Percentiles rank a stretch among this genome's conserved stretches.
phyloP scores from a whole-genome alignment of 176 grass and related monocot genomes.

The Zoysia pacifica region DNA sequence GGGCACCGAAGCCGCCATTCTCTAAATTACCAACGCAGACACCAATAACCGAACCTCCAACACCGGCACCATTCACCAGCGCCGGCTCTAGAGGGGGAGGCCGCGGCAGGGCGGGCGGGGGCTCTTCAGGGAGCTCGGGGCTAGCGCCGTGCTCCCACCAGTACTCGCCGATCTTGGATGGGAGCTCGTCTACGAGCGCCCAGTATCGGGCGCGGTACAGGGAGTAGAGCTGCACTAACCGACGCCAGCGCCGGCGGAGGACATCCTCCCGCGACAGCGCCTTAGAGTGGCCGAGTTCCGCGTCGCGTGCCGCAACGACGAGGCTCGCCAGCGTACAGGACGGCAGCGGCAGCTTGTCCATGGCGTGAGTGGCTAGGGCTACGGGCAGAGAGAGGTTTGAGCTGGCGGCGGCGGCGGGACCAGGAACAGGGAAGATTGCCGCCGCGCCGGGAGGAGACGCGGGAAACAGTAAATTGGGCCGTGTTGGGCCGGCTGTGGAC shows the following conservation, averaged over 20 bases:
- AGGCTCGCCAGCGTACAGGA: neutral
- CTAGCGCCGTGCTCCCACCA: constrained; percentile 37
- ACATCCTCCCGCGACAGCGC: constrained; percentile 46
- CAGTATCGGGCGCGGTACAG: constrained; percentile 44
- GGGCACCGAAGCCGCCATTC: neutral
- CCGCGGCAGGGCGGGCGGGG: neutral
- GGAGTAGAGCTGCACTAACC: constrained; percentile 35
- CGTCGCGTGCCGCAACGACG: neutral
- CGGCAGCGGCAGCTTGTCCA: constrained; percentile 11
- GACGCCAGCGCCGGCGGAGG: constrained; percentile 30
- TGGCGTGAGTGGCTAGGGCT: constrained; percentile 31
- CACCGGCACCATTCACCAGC: neutral
- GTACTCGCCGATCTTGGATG: constrained; percentile 18
- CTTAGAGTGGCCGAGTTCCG: neutral
- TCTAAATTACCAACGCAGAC: neutral
- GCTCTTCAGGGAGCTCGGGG: constrained; percentile 1
- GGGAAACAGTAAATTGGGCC: neutral
- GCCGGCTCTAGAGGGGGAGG: neutral
- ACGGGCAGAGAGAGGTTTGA: neutral
- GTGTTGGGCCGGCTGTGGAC: neutral
- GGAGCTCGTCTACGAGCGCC: constrained; percentile 37
- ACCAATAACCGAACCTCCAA: neutral
- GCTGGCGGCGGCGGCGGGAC: neutral
- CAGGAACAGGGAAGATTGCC: constrained; percentile 8
- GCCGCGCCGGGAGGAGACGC: neutral